Percentiles rank a stretch among this genome's conserved stretches.
These are phyloP conservation scores for Phycomyces blakesleeanus DNA, from an alignment of 192 early-diverging fungal species.

Conservation along the genomic window DNA sequence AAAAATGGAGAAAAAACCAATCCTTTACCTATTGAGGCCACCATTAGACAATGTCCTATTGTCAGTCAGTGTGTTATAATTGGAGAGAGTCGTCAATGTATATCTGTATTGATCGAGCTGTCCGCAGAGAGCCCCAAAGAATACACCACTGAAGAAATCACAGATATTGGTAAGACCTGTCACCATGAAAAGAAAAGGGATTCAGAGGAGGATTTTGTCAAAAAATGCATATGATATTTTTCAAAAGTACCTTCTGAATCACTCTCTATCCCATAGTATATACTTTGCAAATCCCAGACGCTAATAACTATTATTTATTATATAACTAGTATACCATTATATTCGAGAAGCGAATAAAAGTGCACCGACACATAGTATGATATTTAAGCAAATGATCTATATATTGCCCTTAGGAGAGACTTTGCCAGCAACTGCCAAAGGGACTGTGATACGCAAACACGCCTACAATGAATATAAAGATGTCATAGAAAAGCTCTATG, in stretches of 20 bases:
- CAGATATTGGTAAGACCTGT: background rate
- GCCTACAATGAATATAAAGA: slow-evolving; percentile 45
- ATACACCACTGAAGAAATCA: background rate
- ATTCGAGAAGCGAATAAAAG: slow-evolving; percentile 17
- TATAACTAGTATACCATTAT: background rate
- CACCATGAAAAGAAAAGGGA: too few relatives aligned
- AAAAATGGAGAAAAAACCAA: slow-evolving; percentile 38
- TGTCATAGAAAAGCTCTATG: slow-evolving; percentile 54
- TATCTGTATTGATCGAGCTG: slow-evolving; percentile 3
- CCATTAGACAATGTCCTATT: slow-evolving; percentile 7
- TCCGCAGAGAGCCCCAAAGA: background rate
- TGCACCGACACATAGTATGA: slow-evolving; percentile 12
- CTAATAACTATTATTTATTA: too few relatives aligned
- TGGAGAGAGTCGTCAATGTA: slow-evolving; percentile 14
- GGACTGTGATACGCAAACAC: slow-evolving; percentile 27
- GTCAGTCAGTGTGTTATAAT: slow-evolving; percentile 20
- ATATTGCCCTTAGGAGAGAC: slow-evolving; percentile 13
- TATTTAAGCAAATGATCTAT: slow-evolving; percentile 27
- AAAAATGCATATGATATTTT: too few relatives aligned
- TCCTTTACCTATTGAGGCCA: slow-evolving; percentile 27
- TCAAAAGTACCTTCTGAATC: too few relatives aligned
- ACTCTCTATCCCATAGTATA: too few relatives aligned
- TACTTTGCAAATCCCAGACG: too few relatives aligned
- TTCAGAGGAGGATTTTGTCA: too few relatives aligned
- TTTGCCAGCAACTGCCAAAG: slow-evolving; percentile 25